phyloP scores from a whole-genome alignment of 1,284 basidiomycete genomes.

The Termitomyces sp. region DNA sequence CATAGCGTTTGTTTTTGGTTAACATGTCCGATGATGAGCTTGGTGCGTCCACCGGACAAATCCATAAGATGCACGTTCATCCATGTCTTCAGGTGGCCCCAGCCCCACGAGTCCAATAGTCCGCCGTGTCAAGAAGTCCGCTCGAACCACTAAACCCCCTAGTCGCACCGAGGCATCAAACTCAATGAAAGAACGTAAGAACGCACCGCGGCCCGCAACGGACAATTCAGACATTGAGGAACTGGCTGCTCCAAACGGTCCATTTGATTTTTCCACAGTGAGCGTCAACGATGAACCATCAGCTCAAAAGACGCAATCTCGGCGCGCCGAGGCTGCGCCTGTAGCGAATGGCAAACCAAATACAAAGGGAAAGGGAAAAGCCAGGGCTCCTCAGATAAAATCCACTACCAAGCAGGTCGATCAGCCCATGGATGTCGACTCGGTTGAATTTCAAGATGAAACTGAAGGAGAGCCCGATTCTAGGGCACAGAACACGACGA shows the following conservation, averaged over 20 bases:
- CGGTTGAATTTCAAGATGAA: conserved; percentile 22
- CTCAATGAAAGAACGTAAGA: conserved; percentile 12
- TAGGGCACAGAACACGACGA: conserved; percentile 18
- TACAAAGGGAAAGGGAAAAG: conserved; percentile 31
- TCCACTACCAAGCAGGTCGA: conserved; percentile 1
- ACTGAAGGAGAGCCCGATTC: conserved; percentile 15
- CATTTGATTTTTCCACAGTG: conserved; percentile 5
- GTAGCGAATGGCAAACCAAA: conserved; percentile 19
- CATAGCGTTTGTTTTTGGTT: conserved; percentile 18
- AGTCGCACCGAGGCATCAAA: conserved; percentile 19
- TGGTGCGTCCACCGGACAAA: conserved; percentile 11
- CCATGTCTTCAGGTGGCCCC: conserved; percentile 18
- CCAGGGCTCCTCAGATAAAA: conserved; percentile 20
- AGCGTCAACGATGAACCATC: conserved; percentile 6
- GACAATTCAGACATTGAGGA: conserved; percentile 19
- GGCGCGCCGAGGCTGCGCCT: conserved; percentile 7
- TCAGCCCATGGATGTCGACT: conserved; percentile 24
- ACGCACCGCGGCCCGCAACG: conserved; percentile 4
- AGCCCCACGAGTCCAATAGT: conserved; percentile 18
- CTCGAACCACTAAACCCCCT: conserved; percentile 14
- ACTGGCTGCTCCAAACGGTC: not conserved
- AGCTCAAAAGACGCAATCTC: conserved; percentile 5
- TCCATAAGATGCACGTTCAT: not conserved
- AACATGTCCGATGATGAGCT: conserved; percentile 23
- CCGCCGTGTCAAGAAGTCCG: conserved; percentile 10